Conservation (phyloP, 805 yeast genomes). For the Hanseniaspora mollemarum region DNA sequence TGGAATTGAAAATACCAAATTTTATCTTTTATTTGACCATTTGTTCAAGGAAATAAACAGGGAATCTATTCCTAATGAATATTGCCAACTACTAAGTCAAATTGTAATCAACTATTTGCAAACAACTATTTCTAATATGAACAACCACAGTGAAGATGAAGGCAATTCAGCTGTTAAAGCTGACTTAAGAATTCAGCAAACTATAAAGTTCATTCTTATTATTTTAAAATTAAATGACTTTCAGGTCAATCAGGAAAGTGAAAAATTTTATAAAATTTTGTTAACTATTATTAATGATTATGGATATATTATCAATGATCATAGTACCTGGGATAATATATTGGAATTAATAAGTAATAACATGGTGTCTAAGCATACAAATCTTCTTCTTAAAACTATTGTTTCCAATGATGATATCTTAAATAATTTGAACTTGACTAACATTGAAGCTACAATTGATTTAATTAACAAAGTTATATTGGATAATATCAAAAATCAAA, state of each 20-base stretch:
- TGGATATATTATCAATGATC: conserved; percentile 2
- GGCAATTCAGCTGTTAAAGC: not conserved
- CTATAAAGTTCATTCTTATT: not conserved
- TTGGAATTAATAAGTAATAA: not conserved
- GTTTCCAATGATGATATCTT: conserved; percentile 7
- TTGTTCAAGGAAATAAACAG: not conserved
- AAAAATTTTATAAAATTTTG: not conserved
- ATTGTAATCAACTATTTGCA: not conserved
- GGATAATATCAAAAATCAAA: not conserved
- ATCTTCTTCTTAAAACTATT: conserved; percentile 2
- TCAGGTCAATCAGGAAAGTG: not conserved
- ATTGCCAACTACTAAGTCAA: not conserved
- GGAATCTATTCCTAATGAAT: not conserved
- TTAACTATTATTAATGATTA: conserved; percentile 3
- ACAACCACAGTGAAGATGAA: not conserved
- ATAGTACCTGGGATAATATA: not conserved
- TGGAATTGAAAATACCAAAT: not conserved
- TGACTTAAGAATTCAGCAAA: not conserved
- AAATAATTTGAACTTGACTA: conserved; percentile 1
- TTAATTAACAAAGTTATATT: not conserved
- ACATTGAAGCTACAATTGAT: not conserved
- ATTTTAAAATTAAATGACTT: not conserved
- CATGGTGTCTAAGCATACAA: not conserved
- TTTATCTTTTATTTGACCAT: not conserved
- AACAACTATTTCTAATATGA: conserved; percentile 4